Evolutionary conservation across 1,139 yeast species (phyloP).

Genomic region (Fermentozyma sake): DNA sequence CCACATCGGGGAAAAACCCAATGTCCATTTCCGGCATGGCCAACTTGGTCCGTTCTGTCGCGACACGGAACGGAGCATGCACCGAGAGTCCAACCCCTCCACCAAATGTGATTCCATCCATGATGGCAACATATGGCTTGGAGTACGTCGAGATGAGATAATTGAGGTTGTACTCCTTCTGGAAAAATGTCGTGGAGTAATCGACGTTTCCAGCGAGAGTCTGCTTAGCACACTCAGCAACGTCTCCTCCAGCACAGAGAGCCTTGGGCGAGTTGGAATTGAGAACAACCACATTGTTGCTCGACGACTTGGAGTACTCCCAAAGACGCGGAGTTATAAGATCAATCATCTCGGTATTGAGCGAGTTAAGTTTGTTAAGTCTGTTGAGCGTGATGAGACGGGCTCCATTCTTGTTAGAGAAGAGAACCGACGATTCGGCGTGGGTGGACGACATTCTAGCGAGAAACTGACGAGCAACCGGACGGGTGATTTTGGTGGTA

Average conservation of each 20-base stretch:
- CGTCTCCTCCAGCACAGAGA: conserved; percentile 93
- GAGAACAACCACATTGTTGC: conserved; percentile 62
- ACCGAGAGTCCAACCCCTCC: conserved; percentile 94
- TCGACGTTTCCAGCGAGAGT: conserved; percentile 46
- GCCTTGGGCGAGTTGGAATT: conserved; percentile 64
- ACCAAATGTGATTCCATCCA: conserved; percentile 96
- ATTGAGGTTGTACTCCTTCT: conserved; percentile 76
- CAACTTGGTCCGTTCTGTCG: conserved; percentile 82
- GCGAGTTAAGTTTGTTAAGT: conserved; percentile 78
- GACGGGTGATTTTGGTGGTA: no score
- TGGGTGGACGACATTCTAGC: conserved; percentile 14
- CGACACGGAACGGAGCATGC: conserved; percentile 92
- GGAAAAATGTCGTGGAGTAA: conserved; percentile 65
- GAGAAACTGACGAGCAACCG: no score
- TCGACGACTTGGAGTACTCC: conserved; percentile 69
- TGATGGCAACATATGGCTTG: conserved; percentile 79
- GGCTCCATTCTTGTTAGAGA: conserved; percentile 60
- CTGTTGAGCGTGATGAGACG: conserved; percentile 76
- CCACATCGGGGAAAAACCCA: conserved; percentile 96
- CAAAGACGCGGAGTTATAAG: conserved; percentile 69
- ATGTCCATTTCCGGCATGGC: conserved; percentile 99
- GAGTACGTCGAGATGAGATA: conserved; percentile 73
- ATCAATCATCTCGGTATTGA: conserved; percentile 73
- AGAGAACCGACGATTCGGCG: conserved; percentile 55
- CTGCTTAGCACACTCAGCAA: conserved; percentile 63